phyloP scores from a whole-genome alignment of 169 alveolate species.

The Plasmodium falciparum region DNA sequence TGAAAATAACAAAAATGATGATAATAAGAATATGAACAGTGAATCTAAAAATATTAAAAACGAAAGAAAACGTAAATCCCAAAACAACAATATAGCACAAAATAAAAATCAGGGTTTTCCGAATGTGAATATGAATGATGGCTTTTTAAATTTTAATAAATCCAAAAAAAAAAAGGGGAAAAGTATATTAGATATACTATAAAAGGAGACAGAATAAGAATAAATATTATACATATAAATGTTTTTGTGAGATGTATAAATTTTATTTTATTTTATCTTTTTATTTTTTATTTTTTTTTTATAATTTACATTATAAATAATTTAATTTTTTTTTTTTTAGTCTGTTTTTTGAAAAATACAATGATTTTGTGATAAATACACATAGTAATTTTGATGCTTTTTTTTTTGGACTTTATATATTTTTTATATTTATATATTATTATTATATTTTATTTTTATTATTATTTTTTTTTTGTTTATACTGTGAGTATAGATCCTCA shows the following conservation, averaged over 20 bases:
- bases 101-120: neutral
- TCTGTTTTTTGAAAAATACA: neutral
- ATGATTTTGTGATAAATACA: too few species aligned
- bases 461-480: too few species aligned
- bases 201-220: neutral
- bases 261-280: neutral
- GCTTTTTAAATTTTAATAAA: conserved; percentile 49
- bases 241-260: too few species aligned
- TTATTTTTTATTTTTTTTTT: conserved; percentile 4
- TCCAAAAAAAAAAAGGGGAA: conserved; percentile 43
- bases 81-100: neutral
- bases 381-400: too few species aligned
- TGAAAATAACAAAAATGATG: conserved; percentile 4
- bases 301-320: neutral
- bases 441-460: too few species aligned
- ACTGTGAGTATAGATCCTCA: too few species aligned
- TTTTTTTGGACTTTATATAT: too few species aligned
- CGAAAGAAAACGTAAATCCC: conserved; percentile 1
- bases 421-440: too few species aligned
- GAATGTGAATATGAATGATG: conserved; percentile 11
- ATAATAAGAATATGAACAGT: neutral
- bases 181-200: conserved; percentile 49
- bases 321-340: neutral
- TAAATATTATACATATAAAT: too few species aligned
- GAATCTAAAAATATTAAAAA: neutral